Evolutionary conservation across 768 basidiomycete genomes (phyloP), one percentile per base, ranked within the genome.

Genomic region (Russula griseocarnosa): DNA sequence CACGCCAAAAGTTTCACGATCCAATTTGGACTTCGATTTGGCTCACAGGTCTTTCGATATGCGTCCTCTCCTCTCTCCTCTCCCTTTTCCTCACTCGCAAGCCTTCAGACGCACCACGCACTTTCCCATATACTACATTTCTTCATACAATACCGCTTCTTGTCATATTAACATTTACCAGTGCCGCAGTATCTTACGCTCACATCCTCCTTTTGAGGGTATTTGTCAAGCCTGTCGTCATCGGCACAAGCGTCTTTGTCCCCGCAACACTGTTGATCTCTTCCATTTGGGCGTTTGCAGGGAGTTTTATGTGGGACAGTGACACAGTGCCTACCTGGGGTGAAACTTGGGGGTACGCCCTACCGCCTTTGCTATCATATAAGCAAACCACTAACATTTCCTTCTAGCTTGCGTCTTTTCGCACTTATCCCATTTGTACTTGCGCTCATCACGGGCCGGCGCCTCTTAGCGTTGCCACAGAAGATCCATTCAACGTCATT

Each of bases 151-250:
- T 93, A 22, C 91, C 91, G 8, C 76, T 92, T 67, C 79, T 92
- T 68, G 85, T 83, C 32, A 83, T 90, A 68, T 76, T 92, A 61
- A 89, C 87, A 4, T 78, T 88, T 65, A 71, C 85, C 63, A 88
- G 88, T 70, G 89, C 91, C 13, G 73, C 78, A 24, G 82, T 83
- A 51, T 87, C 90, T 9, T 93, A 93, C 71, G 74, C 79, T 49
- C 88, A 92, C 72, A 84, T 92, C 49, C 81, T 86, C 66, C 79
- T 95, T 47, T 76, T 96, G 55, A 84, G 86, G 62, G 79, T 91
- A 63, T 93, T 94, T 69, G 88, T 92, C 62, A 84, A 86, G 61
- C 93, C 94, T 20, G 88, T 92, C 55, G 86, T 96, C 79, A 75
- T 92, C 42, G 81, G 81, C 26, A 92, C 90, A 0, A 85, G 86